Conservation (phyloP, 306 rosid genomes). For the Sicyos edulis region DNA sequence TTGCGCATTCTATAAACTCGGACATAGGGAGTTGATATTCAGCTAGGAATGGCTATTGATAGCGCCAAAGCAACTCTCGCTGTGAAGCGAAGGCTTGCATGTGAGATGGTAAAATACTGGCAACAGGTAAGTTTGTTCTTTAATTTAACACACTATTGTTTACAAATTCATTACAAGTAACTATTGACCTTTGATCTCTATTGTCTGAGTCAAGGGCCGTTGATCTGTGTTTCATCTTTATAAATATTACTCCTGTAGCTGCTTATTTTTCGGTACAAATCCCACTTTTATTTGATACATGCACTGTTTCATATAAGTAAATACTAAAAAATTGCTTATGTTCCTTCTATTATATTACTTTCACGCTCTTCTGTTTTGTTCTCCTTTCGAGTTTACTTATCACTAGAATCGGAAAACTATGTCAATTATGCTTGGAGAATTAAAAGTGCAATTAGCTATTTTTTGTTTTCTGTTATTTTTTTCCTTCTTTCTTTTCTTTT, state of each 20-base stretch:
- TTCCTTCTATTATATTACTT: not conserved
- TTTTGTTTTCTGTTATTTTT: not conserved
- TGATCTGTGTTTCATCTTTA: not conserved
- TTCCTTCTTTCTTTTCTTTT: not conserved
- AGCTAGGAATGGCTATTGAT: conserved; percentile 95
- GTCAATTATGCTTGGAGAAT: not conserved
- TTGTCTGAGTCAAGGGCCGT: not conserved
- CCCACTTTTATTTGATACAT: not conserved
- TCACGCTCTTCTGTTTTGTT: not conserved
- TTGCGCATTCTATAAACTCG: conserved; percentile 23
- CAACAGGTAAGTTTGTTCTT: conserved; percentile 61
- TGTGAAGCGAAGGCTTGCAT: conserved; percentile 95
- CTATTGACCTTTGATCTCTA: not conserved
- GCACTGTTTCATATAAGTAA: not conserved
- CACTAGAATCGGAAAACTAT: not conserved
- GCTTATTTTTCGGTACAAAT: not conserved
- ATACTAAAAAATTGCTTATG: not conserved
- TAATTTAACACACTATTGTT: not conserved
- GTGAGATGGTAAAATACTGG: conserved; percentile 98
- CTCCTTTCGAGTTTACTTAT: not conserved
- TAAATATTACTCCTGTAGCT: not conserved
- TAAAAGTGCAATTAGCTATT: not conserved
- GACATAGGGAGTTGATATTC: conserved; percentile 81
- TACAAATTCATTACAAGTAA: not conserved
- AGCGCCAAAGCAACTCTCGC: conserved; percentile 98